A percentile compares a stretch with the other conserved stretches of the same genome.
phyloP scores from a whole-genome alignment of 1,139 yeast species.

The Candida albicans region DNA sequence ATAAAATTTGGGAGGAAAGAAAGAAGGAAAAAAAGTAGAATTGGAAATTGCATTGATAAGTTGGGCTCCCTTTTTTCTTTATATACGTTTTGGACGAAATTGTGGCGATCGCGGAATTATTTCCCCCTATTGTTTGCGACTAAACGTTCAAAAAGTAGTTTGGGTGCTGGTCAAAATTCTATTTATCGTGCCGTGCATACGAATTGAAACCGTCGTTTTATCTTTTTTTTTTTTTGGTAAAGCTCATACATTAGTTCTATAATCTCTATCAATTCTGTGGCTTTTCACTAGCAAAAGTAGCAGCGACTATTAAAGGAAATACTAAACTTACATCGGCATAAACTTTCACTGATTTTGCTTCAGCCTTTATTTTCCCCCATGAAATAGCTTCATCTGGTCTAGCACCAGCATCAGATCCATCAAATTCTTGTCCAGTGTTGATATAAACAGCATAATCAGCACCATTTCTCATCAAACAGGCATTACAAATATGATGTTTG shows the following conservation, averaged over 20 bases:
- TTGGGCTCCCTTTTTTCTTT: too few species aligned
- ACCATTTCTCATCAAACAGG: constrained; percentile 98
- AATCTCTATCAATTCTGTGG: constrained; percentile 18
- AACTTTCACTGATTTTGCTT: constrained; percentile 86
- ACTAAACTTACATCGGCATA: constrained; percentile 96
- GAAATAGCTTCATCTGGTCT: constrained; percentile 98
- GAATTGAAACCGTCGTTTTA: neutral
- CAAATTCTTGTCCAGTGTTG: constrained; percentile 98
- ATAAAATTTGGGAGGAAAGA: neutral
- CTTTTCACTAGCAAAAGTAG: constrained; percentile 74
- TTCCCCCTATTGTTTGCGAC: too few species aligned
- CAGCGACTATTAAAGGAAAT: constrained; percentile 95
- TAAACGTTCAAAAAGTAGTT: too few species aligned
- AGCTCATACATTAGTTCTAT: neutral
- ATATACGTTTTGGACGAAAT: too few species aligned
- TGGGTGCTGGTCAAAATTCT: too few species aligned
- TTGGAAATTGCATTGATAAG: neutral
- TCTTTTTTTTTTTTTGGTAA: too few species aligned
- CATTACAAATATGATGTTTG: constrained; percentile 96
- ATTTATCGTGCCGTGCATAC: neutral
- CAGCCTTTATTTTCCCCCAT: constrained; percentile 98
- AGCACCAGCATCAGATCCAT: constrained; percentile 99
- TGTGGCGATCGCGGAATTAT: too few species aligned
- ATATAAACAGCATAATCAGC: constrained; percentile 97
- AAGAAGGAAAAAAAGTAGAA: neutral